Evolutionary conservation across 371 early-diverging fungal genomes (phyloP).

Genomic region (Thermomucor indicae-seudaticae): DNA sequence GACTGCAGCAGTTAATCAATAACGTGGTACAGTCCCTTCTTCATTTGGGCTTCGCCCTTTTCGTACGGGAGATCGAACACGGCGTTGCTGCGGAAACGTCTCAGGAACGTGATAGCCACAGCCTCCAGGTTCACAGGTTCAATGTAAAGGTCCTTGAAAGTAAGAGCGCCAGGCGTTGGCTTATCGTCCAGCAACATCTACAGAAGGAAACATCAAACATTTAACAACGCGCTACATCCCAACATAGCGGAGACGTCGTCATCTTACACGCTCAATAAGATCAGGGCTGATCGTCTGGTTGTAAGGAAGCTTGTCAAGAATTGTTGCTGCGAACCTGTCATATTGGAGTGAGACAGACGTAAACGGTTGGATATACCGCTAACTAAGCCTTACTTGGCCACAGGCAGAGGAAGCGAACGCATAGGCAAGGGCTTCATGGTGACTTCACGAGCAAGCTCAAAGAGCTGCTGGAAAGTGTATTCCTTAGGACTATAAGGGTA

Average conservation of each 20-base stretch:
- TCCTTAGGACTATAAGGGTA: conserved; percentile 49
- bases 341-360: conserved; percentile 4
- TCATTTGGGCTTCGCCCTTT: conserved; percentile 53
- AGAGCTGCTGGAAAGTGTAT: conserved; percentile 67
- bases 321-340: conserved; percentile 34
- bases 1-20: no score
- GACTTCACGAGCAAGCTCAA: conserved; percentile 75
- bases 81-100: conserved; percentile 75
- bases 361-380: not conserved
- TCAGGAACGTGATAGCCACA: conserved; percentile 76
- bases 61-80: conserved; percentile 60
- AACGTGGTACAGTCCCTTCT: conserved; percentile 62
- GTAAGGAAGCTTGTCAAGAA: conserved; percentile 45
- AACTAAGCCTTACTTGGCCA: conserved; percentile 55
- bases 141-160: conserved; percentile 85
- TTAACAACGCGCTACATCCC: not conserved
- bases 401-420: conserved; percentile 62
- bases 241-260: no score
- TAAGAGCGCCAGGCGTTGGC: conserved; percentile 66
- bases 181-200: conserved; percentile 73
- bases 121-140: conserved; percentile 75
- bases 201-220: not conserved
- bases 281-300: conserved; percentile 48
- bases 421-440: conserved; percentile 61
- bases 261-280: conserved; percentile 45